phyloP scores from a whole-genome alignment of 495 filamentous ascomycete species.

The Endocarpon pusillum region DNA sequence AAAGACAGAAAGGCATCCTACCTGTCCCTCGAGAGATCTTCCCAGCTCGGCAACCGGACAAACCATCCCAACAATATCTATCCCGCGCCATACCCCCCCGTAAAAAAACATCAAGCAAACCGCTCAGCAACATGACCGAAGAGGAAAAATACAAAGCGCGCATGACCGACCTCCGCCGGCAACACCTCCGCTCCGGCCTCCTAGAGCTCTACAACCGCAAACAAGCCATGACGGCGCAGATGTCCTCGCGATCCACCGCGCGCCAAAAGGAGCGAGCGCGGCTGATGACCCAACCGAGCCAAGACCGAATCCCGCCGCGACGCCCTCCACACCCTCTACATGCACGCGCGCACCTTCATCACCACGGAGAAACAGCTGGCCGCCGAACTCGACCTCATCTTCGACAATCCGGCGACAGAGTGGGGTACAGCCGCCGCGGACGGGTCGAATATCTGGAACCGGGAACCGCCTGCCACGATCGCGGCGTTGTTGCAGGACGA shows the following conservation, averaged over 20 bases:
- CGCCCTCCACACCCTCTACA: conserved; percentile 42
- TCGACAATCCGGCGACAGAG: conserved; percentile 33
- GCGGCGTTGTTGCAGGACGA: conserved; percentile 23
- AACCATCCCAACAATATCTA: conserved; percentile 36
- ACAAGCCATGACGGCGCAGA: conserved; percentile 19
- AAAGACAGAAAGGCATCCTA: conserved; percentile 49
- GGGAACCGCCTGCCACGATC: conserved; percentile 34
- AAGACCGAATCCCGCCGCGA: conserved; percentile 27
- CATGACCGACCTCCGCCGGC: conserved; percentile 40
- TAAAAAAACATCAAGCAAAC: conserved; percentile 10
- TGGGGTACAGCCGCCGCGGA: conserved; percentile 27
- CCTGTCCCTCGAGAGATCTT: conserved; percentile 55
- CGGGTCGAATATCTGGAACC: conserved; percentile 41
- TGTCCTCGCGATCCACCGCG: conserved; percentile 18
- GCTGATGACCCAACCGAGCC: conserved; percentile 24
- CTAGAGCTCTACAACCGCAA: conserved; percentile 40
- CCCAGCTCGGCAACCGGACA: conserved; percentile 27
- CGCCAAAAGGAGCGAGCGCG: conserved; percentile 26
- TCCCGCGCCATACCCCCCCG: conserved; percentile 24
- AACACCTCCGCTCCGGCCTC: conserved; percentile 48
- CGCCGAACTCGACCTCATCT: conserved; percentile 41
- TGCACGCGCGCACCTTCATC: conserved; percentile 48
- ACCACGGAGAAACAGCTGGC: conserved; percentile 43
- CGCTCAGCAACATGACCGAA: conserved; percentile 17
- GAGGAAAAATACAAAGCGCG: conserved; percentile 43